Evolutionary conservation across 306 rosid genomes (phyloP), one percentile per base, ranked within the genome.

Genomic region (Cicer pinnatifidum): DNA sequence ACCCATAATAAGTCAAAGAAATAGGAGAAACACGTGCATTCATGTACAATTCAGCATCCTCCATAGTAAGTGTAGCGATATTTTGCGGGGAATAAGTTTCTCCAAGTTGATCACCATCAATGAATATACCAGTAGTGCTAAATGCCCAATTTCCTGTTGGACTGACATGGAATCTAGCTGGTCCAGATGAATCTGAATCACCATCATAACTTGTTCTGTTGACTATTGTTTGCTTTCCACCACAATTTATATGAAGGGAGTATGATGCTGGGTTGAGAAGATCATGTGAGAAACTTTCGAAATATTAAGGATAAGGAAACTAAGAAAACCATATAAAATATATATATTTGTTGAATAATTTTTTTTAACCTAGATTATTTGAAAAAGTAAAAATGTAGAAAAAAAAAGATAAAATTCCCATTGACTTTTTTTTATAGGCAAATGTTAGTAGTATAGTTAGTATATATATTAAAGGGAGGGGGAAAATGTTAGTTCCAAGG

Each of bases 11-110:
- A 58, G 92, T 89, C 65, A 89, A 60, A 41, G 96, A 87, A 73
- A 78, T 75, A 39, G 97, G 85, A 58, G 96, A 82, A 68, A 85
- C 72, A 3, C 97, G 92, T 64, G 97, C 97, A 6, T 6, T 80
- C 71, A 1, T 69, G 73, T 91, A 91, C 44, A 88, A 68, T 20
- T 16, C 45, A 66, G 84, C 67, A 47, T 85, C 43, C 7, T 13
- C 6, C 75, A 78, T 67, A 3, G 63, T 61, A 63, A 78, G 83
- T 20, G 0, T 12, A 1, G 40, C 1, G 20, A 0, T 11, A 40
- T 16, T 64, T 37, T 23, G 1, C 3, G 1, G 2, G 6, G 6
- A 48, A 75, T 73, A 67, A 16, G 6, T 0, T 7, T 9, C 0
- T 48, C 1, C 4, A 38, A 0, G 53, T 45, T 46, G 16, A 20